Percentiles rank a stretch among this genome's conserved stretches.
These are phyloP conservation scores for Piper betle DNA, from an alignment of 164 flowering plant genomes.

Conservation along the genomic window DNA sequence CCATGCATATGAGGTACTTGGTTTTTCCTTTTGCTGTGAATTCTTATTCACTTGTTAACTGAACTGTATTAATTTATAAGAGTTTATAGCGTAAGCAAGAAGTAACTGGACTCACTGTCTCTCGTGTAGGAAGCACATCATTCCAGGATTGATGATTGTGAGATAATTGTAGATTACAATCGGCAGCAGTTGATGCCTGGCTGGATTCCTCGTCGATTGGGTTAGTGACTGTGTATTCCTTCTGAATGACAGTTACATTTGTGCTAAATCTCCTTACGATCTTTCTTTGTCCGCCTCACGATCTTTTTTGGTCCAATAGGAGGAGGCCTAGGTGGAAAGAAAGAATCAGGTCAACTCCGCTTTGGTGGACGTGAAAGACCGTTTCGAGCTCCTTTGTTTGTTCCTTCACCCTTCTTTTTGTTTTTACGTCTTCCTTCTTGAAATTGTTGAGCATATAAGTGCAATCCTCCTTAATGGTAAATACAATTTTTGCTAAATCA, in stretches of 20 bases:
- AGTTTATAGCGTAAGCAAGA: not conserved
- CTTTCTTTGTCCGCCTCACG: not conserved
- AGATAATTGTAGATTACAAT: constrained; percentile 82
- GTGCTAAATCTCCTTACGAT: not conserved
- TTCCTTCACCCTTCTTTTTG: not conserved
- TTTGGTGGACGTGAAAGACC: constrained; percentile 98
- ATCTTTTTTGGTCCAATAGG: constrained; percentile 26
- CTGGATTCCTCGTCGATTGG: constrained; percentile 97
- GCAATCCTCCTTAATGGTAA: no score
- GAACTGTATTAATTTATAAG: not conserved
- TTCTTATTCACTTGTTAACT: not conserved
- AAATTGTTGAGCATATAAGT: not conserved
- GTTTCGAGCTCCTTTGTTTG: constrained; percentile 94
- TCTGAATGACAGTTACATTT: not conserved
- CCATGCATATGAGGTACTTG: constrained; percentile 69
- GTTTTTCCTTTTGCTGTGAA: not conserved
- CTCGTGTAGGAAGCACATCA: constrained; percentile 75
- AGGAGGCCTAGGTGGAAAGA: constrained; percentile 94
- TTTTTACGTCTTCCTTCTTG: not conserved
- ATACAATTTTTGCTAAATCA: no score
- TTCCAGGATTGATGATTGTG: constrained; percentile 63
- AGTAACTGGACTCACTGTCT: not conserved
- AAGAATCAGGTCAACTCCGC: constrained; percentile 96
- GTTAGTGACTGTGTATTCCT: constrained; percentile 22
- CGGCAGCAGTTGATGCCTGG: constrained; percentile 93